phyloP scores from a whole-genome alignment of 305 asterid species.

The Solanum hybrid region DNA sequence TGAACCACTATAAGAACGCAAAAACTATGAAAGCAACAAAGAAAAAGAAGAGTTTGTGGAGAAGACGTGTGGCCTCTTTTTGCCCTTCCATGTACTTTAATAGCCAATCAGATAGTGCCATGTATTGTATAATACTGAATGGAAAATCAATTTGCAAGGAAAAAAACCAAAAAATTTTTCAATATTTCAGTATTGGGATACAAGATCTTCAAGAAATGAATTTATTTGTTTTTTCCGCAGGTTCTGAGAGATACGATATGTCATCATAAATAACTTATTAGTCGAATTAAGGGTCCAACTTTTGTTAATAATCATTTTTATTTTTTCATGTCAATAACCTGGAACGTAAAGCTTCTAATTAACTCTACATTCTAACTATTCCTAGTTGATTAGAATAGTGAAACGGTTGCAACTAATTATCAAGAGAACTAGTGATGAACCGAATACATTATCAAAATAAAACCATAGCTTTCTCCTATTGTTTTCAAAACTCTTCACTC shows the following conservation, averaged over 20 bases:
- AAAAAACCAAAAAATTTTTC: no score
- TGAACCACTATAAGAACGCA: neutral
- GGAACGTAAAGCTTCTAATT: neutral
- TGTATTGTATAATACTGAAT: neutral
- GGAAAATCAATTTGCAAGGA: neutral
- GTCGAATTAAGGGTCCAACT: neutral
- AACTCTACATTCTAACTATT: neutral
- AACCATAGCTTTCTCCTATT: neutral
- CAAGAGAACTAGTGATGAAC: neutral
- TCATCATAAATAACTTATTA: neutral
- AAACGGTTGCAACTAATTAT: neutral
- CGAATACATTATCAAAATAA: neutral
- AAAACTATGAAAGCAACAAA: neutral
- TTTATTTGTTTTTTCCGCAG: neutral
- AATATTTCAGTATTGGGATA: neutral
- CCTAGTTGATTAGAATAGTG: neutral
- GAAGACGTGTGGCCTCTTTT: neutral
- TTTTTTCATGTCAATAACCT: neutral
- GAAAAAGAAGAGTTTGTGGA: neutral
- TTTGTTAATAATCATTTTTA: neutral
- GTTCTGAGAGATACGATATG: neutral
- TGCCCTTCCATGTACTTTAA: neutral
- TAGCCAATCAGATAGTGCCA: neutral
- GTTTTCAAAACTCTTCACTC: neutral
- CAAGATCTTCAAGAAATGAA: neutral